Evolutionary conservation across 345 rosid species (phyloP).

Genomic region (Gossypium ekmanianum): DNA sequence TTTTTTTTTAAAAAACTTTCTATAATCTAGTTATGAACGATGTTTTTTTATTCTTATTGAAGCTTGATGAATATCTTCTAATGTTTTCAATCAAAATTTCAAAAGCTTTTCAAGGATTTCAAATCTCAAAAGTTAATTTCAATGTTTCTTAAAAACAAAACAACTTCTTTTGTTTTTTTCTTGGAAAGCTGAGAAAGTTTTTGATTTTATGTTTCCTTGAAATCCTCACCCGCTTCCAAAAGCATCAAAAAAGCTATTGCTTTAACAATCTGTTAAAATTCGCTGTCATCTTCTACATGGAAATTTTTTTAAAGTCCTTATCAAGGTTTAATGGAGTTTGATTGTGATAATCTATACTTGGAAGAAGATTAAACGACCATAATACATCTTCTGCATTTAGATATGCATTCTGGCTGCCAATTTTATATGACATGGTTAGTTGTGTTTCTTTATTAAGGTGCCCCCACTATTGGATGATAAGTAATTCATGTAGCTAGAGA

Average conservation of each 20-base stretch:
- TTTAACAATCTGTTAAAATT: background rate
- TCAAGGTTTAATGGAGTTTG: background rate
- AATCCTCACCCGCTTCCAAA: background rate
- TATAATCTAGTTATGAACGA: background rate
- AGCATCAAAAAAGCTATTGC: background rate
- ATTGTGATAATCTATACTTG: background rate
- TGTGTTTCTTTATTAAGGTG: background rate
- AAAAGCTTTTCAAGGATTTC: background rate
- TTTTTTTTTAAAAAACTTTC: background rate
- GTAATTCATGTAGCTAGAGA: slow-evolving; percentile 3
- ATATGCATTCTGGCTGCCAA: background rate
- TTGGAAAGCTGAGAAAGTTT: too few species aligned
- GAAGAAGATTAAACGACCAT: background rate
- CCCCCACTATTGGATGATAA: slow-evolving; percentile 10
- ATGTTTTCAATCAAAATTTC: too few species aligned
- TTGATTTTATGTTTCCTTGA: background rate
- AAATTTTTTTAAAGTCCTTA: background rate
- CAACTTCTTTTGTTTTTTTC: background rate
- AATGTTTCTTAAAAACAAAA: background rate
- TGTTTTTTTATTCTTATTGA: background rate
- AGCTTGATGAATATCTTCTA: too few species aligned
- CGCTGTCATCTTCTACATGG: background rate
- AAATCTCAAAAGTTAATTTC: background rate
- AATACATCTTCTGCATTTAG: too few species aligned
- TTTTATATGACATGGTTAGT: background rate